Conservation (phyloP, 176 grass and related monocot species). For the Neostapfia colusana region DNA sequence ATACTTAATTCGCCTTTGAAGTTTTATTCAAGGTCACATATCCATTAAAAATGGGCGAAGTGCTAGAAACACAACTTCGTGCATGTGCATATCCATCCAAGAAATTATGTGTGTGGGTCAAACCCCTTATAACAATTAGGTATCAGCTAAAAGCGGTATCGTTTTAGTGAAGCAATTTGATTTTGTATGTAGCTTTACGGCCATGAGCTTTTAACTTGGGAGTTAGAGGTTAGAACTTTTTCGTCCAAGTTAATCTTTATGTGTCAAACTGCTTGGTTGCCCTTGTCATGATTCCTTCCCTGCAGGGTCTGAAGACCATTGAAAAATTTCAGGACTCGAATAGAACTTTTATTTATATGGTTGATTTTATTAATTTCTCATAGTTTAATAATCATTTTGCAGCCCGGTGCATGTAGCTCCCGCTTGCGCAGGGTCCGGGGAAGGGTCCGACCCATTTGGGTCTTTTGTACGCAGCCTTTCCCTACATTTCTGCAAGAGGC, state of each 20-base stretch:
- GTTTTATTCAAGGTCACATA: background rate
- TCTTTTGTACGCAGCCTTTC: too few relatives aligned
- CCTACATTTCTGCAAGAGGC: too few relatives aligned
- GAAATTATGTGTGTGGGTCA: background rate
- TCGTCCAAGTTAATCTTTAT: background rate
- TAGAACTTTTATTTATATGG: background rate
- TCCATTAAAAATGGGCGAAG: too few relatives aligned
- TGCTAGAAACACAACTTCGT: background rate
- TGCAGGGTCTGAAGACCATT: background rate
- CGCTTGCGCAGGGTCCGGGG: too few relatives aligned
- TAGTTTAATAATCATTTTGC: background rate
- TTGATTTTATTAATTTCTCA: background rate
- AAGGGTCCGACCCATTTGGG: too few relatives aligned
- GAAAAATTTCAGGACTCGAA: background rate
- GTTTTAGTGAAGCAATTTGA: background rate
- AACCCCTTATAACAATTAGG: background rate
- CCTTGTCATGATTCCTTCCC: background rate
- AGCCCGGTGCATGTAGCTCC: too few relatives aligned
- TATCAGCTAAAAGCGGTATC: background rate
- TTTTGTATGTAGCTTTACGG: background rate
- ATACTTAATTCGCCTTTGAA: background rate
- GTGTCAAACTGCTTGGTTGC: background rate
- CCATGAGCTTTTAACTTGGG: background rate
- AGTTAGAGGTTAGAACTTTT: background rate
- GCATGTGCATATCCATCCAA: background rate